Conservation (phyloP, 2,329 filamentous ascomycete genomes). For the Pseudogymnoascus destructans region DNA sequence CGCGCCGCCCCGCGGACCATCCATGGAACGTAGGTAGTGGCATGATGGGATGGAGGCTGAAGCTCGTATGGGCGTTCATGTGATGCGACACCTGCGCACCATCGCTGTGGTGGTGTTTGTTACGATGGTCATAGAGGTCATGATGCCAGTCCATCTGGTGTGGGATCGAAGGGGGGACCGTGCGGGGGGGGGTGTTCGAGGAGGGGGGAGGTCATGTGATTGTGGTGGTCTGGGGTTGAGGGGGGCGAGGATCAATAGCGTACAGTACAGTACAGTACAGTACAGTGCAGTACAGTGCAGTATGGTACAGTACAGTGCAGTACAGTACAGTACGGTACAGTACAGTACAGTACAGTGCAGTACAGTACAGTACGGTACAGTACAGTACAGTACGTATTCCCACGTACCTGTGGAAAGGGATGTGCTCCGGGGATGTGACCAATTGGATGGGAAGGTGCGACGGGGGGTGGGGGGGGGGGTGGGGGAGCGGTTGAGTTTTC, state of each 20-base stretch:
- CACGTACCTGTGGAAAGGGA: not conserved
- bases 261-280: not conserved
- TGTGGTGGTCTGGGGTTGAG: not conserved
- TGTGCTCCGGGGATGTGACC: not conserved
- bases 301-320: not conserved
- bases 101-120: too few relatives aligned
- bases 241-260: too few relatives aligned
- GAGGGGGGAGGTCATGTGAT: not conserved
- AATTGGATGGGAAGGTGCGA: not conserved
- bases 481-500: not conserved
- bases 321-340: not conserved
- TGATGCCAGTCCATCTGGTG: too few relatives aligned
- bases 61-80: not conserved
- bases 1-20: not conserved
- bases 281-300: too few relatives aligned
- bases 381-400: not conserved
- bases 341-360: too few relatives aligned
- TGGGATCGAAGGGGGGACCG: not conserved
- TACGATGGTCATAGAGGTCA: too few relatives aligned
- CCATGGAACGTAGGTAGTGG: too few relatives aligned
- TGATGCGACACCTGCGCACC: not conserved
- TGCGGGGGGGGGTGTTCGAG: not conserved
- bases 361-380: not conserved
- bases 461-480: not conserved
- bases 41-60: not conserved